A percentile compares a stretch with the other conserved stretches of the same genome.
Conservation (phyloP, 176 grass and related monocot genomes). For the Secale cereale region DNA sequence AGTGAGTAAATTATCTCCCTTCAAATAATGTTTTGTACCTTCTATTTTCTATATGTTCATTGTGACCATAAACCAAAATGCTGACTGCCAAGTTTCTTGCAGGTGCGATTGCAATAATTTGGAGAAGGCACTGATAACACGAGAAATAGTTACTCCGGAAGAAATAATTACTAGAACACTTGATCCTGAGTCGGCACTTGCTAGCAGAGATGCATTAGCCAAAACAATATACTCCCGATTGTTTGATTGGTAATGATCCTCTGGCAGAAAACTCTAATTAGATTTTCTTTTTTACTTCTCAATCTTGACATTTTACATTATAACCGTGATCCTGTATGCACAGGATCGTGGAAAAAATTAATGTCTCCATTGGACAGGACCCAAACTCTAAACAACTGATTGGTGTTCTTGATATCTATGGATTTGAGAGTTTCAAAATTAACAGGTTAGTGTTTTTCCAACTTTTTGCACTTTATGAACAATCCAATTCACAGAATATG, state of each 20-base stretch:
- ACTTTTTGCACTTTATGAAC: neutral
- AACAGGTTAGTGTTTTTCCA: slow-evolving; percentile 69
- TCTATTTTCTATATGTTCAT: slow-evolving; percentile 27
- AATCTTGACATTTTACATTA: slow-evolving; percentile 14
- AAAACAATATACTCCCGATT: slow-evolving; percentile 98
- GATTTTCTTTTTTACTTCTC: slow-evolving; percentile 2
- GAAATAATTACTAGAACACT: slow-evolving; percentile 98
- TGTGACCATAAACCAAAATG: slow-evolving; percentile 3
- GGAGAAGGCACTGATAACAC: slow-evolving; percentile 93
- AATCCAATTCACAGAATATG: neutral
- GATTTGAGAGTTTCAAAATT: slow-evolving; percentile 99
- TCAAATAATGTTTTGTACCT: neutral
- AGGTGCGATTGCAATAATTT: slow-evolving; percentile 85
- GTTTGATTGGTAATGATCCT: slow-evolving; percentile 85
- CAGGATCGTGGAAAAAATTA: slow-evolving; percentile 99
- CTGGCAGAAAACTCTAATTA: slow-evolving; percentile 1
- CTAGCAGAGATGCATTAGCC: slow-evolving; percentile 91
- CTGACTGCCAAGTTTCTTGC: slow-evolving; percentile 44
- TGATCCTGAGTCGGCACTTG: slow-evolving; percentile 92
- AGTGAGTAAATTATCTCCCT: slow-evolving; percentile 53
- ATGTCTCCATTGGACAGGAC: slow-evolving; percentile 98
- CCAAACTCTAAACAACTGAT: slow-evolving; percentile 95
- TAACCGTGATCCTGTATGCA: slow-evolving; percentile 28
- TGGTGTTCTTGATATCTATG: slow-evolving; percentile 99
- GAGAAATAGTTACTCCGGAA: slow-evolving; percentile 97